These are phyloP conservation scores for Geotrichum macrosporum DNA, from an alignment of 1,139 yeast genomes.

Conservation along the genomic window DNA sequence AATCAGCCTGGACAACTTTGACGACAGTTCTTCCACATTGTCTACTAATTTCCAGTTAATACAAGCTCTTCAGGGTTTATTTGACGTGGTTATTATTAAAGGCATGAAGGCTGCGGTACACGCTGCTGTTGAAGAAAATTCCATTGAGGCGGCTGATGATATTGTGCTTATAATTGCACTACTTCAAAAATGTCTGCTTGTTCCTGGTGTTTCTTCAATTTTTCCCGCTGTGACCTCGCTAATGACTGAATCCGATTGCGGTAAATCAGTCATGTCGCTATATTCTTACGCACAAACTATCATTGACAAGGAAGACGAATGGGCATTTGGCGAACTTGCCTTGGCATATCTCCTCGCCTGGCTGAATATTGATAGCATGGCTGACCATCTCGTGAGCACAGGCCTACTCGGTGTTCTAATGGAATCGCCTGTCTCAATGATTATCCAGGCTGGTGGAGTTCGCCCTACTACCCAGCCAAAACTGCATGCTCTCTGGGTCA, in stretches of 20 bases:
- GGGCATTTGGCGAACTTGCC: conserved; percentile 65
- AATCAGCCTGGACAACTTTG: conserved; percentile 30
- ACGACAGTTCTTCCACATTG: conserved; percentile 1
- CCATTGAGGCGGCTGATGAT: conserved; percentile 55
- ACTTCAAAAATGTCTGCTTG: conserved; percentile 51
- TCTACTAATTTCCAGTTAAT: conserved; percentile 23
- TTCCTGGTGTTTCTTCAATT: conserved; percentile 50
- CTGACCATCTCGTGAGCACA: conserved; percentile 57
- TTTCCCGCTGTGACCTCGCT: conserved; percentile 51
- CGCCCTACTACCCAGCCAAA: conserved; percentile 49
- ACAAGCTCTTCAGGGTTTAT: conserved; percentile 30
- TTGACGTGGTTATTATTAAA: conserved; percentile 33
- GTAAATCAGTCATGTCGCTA: conserved; percentile 58
- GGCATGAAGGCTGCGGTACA: conserved; percentile 32
- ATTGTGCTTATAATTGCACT: conserved; percentile 59
- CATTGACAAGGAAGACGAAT: conserved; percentile 52
- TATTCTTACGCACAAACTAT: conserved; percentile 52
- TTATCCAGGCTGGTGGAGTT: conserved; percentile 63
- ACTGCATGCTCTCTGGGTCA: conserved; percentile 73
- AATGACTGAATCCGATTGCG: conserved; percentile 56
- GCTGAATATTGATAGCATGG: conserved; percentile 57
- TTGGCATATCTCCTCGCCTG: conserved; percentile 67
- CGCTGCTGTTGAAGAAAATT: conserved; percentile 25
- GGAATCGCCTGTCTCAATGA: conserved; percentile 68
- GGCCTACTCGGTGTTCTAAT: conserved; percentile 69